Percentiles rank a stretch among this genome's conserved stretches.
phyloP scores from a whole-genome alignment of 2,329 filamentous ascomycete species.

The Rasamsonia emersonii region DNA sequence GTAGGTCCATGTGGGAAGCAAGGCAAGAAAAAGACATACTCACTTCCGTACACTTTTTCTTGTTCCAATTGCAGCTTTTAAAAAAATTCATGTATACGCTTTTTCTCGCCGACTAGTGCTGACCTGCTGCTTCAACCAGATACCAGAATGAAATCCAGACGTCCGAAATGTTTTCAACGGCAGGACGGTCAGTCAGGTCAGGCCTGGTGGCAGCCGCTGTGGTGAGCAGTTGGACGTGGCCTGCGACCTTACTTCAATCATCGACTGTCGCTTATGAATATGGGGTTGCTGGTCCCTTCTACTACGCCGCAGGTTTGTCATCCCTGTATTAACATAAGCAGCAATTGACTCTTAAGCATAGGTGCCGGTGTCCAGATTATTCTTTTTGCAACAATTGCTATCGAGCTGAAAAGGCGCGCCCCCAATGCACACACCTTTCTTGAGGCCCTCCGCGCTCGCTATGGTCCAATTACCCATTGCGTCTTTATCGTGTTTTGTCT shows the following conservation, averaged over 20 bases:
- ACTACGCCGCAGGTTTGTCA: slow-evolving; percentile 7
- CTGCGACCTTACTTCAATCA: slow-evolving; percentile 32
- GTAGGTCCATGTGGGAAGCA: no score
- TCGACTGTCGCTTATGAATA: slow-evolving; percentile 30
- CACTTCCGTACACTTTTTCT: no score
- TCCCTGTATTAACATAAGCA: no score
- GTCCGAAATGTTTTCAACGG: slow-evolving; percentile 17
- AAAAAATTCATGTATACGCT: no score
- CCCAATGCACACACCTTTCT: slow-evolving; percentile 8
- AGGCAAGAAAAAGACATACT: no score
- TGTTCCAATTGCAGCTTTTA: no score
- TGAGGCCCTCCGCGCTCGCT: slow-evolving; percentile 3
- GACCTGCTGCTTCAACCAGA: no score
- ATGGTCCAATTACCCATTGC: slow-evolving; percentile 3
- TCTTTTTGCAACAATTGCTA: neutral
- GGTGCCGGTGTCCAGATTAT: slow-evolving; percentile 1
- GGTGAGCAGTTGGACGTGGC: slow-evolving; percentile 40
- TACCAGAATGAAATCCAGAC: slow-evolving; percentile 10
- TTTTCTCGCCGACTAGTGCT: no score
- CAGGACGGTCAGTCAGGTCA: slow-evolving; percentile 18
- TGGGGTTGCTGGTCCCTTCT: slow-evolving; percentile 19
- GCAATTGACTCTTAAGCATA: no score
- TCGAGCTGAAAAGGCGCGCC: slow-evolving; percentile 3
- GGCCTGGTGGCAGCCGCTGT: slow-evolving; percentile 38
- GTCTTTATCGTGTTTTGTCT: slow-evolving; percentile 4